Percentiles rank a stretch among this genome's conserved stretches.
Evolutionary conservation across 257 asterid genomes (phyloP).

Genomic region (Lavandula angustifolia): DNA sequence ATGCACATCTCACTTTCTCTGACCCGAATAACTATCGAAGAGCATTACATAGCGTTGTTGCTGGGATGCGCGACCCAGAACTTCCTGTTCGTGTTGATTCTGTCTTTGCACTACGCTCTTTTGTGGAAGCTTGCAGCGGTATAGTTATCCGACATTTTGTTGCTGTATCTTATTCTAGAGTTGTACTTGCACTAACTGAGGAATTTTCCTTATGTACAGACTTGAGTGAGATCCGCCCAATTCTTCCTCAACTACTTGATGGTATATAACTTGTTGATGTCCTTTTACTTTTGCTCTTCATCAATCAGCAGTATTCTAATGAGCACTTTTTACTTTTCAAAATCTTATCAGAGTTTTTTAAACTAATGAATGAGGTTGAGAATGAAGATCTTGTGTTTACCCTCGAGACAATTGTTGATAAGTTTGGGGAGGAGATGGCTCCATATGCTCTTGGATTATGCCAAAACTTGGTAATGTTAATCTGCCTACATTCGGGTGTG

Average conservation of each 20-base stretch:
- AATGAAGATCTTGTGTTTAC: conserved; percentile 99
- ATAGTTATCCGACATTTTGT: conserved; percentile 23
- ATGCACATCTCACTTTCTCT: conserved; percentile 81
- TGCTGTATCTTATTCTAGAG: conserved; percentile 11
- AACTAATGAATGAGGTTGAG: conserved; percentile 97
- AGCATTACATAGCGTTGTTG: conserved; percentile 85
- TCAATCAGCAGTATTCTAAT: conserved; percentile 18
- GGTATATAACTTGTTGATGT: conserved; percentile 49
- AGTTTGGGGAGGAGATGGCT: conserved; percentile 99
- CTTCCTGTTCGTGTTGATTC: conserved; percentile 99
- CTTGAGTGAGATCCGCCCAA: conserved; percentile 84
- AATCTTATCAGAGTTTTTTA: conserved; percentile 74
- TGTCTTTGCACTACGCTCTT: conserved; percentile 92
- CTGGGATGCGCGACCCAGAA: conserved; percentile 98
- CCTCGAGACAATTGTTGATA: conserved; percentile 96
- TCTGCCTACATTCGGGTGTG: conserved; percentile 13
- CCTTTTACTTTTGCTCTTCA: conserved; percentile 2
- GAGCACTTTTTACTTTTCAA: conserved; percentile 11
- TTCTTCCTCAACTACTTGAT: conserved; percentile 91
- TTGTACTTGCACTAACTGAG: conserved; percentile 14
- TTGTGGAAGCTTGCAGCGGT: conserved; percentile 97
- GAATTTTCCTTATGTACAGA: conserved; percentile 44
- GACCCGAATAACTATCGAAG: conserved; percentile 84
- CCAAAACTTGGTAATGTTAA: conserved; percentile 81
- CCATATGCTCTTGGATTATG: conserved; percentile 97